These are phyloP conservation scores for Trichophyton simii DNA, from an alignment of 2,329 filamentous ascomycete species.

Conservation along the genomic window DNA sequence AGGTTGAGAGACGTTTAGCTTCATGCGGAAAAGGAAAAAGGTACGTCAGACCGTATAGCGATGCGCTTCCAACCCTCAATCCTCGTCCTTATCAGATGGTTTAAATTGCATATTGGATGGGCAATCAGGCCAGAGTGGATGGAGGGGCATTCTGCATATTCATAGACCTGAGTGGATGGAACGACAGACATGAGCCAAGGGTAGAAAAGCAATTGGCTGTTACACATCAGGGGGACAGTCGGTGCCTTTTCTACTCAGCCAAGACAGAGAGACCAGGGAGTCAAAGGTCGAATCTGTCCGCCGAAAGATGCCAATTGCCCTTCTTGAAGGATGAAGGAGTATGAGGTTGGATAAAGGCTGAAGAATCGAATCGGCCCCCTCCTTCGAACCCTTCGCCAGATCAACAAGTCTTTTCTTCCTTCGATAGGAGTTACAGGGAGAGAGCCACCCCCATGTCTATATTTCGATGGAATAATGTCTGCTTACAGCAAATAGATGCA, in stretches of 20 bases:
- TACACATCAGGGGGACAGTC: background rate
- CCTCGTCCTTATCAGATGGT: background rate
- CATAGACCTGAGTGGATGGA: background rate
- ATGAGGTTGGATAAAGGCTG: background rate
- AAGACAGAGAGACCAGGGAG: background rate
- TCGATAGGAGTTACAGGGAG: background rate
- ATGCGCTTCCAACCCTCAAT: background rate
- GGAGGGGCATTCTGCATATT: background rate
- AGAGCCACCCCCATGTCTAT: background rate
- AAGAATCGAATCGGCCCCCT: background rate
- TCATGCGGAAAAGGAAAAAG: background rate
- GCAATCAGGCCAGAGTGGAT: background rate
- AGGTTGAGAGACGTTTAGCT: background rate
- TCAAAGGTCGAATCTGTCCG: background rate
- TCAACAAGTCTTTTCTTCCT: background rate
- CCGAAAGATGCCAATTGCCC: background rate
- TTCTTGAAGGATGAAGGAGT: background rate
- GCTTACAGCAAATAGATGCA: background rate
- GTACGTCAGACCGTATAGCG: slow-evolving; percentile 1
- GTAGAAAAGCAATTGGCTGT: background rate
- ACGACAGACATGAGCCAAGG: background rate
- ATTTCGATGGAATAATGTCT: background rate
- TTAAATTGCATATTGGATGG: background rate
- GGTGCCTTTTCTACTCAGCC: background rate
- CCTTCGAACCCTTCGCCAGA: background rate